phyloP scores from a whole-genome alignment of 2,329 filamentous ascomycete species.

The Fusarium temperatum region DNA sequence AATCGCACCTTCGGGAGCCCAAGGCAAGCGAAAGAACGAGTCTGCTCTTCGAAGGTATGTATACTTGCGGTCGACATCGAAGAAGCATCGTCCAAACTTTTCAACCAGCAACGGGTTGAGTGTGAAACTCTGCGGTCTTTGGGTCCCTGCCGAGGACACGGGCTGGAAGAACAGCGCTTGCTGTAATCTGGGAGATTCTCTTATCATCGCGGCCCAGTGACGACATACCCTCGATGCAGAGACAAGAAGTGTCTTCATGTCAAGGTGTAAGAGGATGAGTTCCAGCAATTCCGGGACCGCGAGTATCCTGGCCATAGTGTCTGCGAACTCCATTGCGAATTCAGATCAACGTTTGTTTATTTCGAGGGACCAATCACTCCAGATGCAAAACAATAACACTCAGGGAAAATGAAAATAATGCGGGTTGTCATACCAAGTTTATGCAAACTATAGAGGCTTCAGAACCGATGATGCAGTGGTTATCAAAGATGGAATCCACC shows the following conservation, averaged over 20 bases:
- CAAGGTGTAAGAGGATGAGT: slow-evolving; percentile 37
- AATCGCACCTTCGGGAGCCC: slow-evolving; percentile 17
- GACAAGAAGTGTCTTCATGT: slow-evolving; percentile 41
- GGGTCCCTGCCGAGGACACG: not conserved
- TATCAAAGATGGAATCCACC: not conserved
- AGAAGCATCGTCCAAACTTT: slow-evolving; percentile 32
- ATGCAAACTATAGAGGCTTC: not conserved
- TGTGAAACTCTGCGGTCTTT: not conserved
- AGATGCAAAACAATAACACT: not conserved
- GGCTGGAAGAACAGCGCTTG: slow-evolving; percentile 25
- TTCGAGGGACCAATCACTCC: not conserved
- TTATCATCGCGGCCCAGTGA: slow-evolving; percentile 28
- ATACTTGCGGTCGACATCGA: slow-evolving; percentile 17
- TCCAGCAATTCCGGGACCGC: slow-evolving; percentile 41
- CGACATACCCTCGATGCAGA: slow-evolving; percentile 38
- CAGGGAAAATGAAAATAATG: not conserved
- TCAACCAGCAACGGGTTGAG: slow-evolving; percentile 31
- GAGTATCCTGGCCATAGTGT: not conserved
- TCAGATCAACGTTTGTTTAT: not conserved
- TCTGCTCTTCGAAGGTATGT: slow-evolving; percentile 26
- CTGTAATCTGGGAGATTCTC: slow-evolving; percentile 18
- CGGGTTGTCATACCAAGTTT: not conserved
- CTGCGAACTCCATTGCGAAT: not conserved
- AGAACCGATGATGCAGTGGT: not conserved
- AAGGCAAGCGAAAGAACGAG: slow-evolving; percentile 28